Evolutionary conservation across 768 basidiomycete species (phyloP).

Genomic region (Lactifluus rugatus): DNA sequence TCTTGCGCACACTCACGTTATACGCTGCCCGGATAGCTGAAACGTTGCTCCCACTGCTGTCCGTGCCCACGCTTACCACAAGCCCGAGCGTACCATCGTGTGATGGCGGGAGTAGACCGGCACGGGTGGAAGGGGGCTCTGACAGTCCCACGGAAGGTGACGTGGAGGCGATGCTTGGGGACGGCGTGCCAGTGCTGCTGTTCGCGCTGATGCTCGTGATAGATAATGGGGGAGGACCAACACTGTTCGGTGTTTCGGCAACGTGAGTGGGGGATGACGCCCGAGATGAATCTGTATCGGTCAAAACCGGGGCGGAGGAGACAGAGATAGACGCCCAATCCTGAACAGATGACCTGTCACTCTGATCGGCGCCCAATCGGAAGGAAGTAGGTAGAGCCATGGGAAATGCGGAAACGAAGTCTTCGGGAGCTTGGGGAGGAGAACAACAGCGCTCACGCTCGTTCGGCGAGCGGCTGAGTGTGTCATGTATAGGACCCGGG

Average conservation of each 20-base stretch:
- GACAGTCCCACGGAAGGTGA: conserved; percentile 5
- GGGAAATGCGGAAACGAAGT: conserved; percentile 46
- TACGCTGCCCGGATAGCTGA: conserved; percentile 46
- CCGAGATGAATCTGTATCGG: conserved; percentile 19
- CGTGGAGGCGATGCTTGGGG: conserved; percentile 7
- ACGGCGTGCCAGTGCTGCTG: conserved; percentile 4
- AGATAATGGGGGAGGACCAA: conserved; percentile 14
- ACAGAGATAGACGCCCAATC: conserved; percentile 14
- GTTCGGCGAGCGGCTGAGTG: conserved; percentile 11
- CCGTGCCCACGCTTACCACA: conserved; percentile 5
- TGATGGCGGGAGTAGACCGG: conserved; percentile 8
- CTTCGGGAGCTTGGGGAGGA: conserved; percentile 29
- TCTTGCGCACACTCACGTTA: conserved; percentile 38
- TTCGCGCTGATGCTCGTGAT: background rate
- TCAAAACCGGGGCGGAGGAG: conserved; percentile 10
- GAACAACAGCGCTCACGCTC: conserved; percentile 18
- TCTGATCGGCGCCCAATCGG: conserved; percentile 23
- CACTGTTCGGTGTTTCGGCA: conserved; percentile 10
- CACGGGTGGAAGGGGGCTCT: conserved; percentile 5
- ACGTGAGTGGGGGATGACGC: conserved; percentile 17
- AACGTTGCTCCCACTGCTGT: conserved; percentile 23
- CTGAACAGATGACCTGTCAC: conserved; percentile 20
- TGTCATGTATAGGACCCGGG: background rate
- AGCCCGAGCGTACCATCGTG: conserved; percentile 13
- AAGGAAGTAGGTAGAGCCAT: conserved; percentile 43